Percentiles rank a stretch among this genome's conserved stretches.
These are phyloP conservation scores for Stagonosporopsis chrysanthemi DNA, from an alignment of 2,329 filamentous ascomycete genomes.

Conservation along the genomic window DNA sequence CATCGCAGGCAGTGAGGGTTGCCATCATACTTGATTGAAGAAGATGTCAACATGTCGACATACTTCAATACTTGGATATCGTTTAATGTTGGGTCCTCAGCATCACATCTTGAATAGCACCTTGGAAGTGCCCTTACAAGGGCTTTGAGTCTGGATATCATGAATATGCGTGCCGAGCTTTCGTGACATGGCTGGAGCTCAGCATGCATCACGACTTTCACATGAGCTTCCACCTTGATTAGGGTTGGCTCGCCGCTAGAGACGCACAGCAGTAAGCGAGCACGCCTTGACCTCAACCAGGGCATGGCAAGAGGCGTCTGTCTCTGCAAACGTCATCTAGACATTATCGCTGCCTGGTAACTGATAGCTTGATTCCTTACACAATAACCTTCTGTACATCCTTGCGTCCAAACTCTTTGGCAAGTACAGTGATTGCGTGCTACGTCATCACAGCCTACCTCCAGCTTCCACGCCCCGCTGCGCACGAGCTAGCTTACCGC, in stretches of 20 bases:
- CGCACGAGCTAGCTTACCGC: constrained; percentile 44
- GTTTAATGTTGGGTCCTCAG: neutral
- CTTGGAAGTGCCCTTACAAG: neutral
- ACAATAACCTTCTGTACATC: constrained; percentile 11
- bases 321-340: constrained; percentile 46
- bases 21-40: neutral
- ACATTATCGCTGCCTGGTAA: constrained; percentile 37
- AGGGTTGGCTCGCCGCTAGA: constrained; percentile 23
- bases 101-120: neutral
- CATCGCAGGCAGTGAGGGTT: neutral
- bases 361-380: constrained; percentile 20
- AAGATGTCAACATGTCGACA: neutral
- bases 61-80: neutral
- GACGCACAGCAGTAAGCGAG: constrained; percentile 28
- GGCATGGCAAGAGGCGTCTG: constrained; percentile 34
- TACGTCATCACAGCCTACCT: constrained; percentile 34
- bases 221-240: constrained; percentile 15
- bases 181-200: neutral
- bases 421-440: constrained; percentile 16
- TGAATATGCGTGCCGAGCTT: neutral
- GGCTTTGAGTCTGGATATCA: neutral
- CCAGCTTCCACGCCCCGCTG: constrained; percentile 37
- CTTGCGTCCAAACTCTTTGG: constrained; percentile 8
- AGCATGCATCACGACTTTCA: constrained; percentile 14
- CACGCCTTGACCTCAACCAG: constrained; percentile 30